phyloP scores from a whole-genome alignment of 345 rosid genomes.

The Eucalyptus cladocalyx region DNA sequence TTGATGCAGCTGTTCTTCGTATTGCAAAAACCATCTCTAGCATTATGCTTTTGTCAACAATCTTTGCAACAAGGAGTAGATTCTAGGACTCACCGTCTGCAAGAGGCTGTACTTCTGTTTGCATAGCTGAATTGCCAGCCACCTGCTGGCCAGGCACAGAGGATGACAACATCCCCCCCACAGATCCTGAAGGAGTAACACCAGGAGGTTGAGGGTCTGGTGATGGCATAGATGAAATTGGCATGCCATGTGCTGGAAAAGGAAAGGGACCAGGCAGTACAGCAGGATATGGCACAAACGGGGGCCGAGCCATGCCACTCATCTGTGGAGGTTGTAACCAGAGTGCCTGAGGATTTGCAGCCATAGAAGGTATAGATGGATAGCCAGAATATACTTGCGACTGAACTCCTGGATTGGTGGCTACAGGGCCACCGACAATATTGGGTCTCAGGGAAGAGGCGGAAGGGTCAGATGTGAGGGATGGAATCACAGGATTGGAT shows the following conservation, averaged over 20 bases:
- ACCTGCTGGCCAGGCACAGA: conserved; percentile 30
- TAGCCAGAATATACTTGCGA: conserved; percentile 51
- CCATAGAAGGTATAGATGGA: conserved; percentile 48
- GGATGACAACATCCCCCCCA: conserved; percentile 18
- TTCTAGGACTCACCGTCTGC: conserved; percentile 72
- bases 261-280: conserved; percentile 48
- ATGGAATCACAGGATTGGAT: conserved; percentile 5
- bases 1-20: neutral
- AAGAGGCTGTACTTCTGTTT: conserved; percentile 40
- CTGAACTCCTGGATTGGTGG: conserved; percentile 32
- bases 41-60: conserved; percentile 17
- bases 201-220: conserved; percentile 66
- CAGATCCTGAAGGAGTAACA: conserved; percentile 26
- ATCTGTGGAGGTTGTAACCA: conserved; percentile 74
- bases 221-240: conserved; percentile 22
- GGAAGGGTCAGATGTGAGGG: conserved; percentile 29
- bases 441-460: conserved; percentile 31
- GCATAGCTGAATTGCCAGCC: conserved; percentile 18
- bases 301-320: conserved; percentile 52
- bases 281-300: conserved; percentile 48
- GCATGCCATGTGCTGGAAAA: conserved; percentile 27
- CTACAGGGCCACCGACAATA: conserved; percentile 19
- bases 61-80: conserved; percentile 24
- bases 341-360: conserved; percentile 50
- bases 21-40: neutral